These are phyloP conservation scores for Circinella umbellata DNA, from an alignment of 371 early-diverging fungal genomes.

Conservation along the genomic window DNA sequence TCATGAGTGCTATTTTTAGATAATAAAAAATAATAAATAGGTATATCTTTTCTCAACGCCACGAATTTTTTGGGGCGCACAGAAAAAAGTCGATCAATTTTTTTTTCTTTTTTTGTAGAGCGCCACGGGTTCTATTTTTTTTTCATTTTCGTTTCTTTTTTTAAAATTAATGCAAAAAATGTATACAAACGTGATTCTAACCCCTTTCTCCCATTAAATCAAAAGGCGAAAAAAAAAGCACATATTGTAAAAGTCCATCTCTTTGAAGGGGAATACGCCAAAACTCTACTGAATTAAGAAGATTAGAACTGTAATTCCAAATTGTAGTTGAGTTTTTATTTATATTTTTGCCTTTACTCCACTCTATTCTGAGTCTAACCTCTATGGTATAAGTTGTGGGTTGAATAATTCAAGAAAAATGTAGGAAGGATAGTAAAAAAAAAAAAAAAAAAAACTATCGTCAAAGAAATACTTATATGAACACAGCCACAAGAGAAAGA, in stretches of 20 bases:
- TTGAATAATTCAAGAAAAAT: too few species aligned
- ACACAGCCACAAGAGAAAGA: too few species aligned
- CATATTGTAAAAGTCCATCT: not conserved
- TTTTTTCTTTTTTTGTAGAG: not conserved
- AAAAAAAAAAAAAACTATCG: too few species aligned
- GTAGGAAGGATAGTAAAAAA: too few species aligned
- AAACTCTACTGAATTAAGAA: not conserved
- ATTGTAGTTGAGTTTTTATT: not conserved
- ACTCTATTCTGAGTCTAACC: too few species aligned
- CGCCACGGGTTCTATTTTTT: not conserved
- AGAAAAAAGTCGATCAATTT: not conserved
- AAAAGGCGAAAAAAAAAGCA: not conserved
- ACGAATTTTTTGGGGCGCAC: not conserved
- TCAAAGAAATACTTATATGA: too few species aligned
- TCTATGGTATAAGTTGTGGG: too few species aligned
- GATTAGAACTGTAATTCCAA: slow-evolving; percentile 1
- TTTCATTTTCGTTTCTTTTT: too few species aligned
- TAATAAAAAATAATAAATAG: not conserved
- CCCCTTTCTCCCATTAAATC: not conserved
- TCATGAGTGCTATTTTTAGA: not conserved
- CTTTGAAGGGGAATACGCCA: slow-evolving; percentile 12
- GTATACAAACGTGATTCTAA: not conserved
- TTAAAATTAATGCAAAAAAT: not conserved
- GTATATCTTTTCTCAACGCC: not conserved
- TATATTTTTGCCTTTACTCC: too few species aligned